Evolutionary conservation across 2,329 filamentous ascomycete genomes (phyloP).

Genomic region (Scytalidium sp.): DNA sequence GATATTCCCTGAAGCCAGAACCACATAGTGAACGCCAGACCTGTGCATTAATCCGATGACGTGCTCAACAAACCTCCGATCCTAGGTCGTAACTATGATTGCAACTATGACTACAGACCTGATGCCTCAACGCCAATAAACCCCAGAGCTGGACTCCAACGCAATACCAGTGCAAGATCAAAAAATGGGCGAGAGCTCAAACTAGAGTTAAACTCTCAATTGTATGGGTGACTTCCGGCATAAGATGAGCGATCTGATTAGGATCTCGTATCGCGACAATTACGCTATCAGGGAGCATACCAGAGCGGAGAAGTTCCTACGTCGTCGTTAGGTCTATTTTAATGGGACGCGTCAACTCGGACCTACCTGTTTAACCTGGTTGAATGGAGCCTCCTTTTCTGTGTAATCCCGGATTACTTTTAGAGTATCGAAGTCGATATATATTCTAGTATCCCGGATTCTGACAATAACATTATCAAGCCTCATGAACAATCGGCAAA

Average conservation of each 20-base stretch:
- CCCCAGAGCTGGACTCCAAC: constrained; percentile 11
- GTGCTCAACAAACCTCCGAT: no score
- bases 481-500: constrained; percentile 87
- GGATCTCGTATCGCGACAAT: constrained; percentile 76
- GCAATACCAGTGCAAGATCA: constrained; percentile 11
- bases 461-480: constrained; percentile 87
- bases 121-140: background rate
- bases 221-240: constrained; percentile 68
- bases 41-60: no score
- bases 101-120: background rate
- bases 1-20: no score
- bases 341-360: no score
- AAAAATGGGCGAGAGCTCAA: constrained; percentile 5
- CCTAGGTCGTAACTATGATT: no score
- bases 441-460: constrained; percentile 86
- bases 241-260: constrained; percentile 66
- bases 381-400: constrained; percentile 79
- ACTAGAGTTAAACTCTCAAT: constrained; percentile 46
- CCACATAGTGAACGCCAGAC: no score
- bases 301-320: constrained; percentile 48
- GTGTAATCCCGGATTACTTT: constrained; percentile 88
- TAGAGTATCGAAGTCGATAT: constrained; percentile 79
- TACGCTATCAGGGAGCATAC: constrained; percentile 64
- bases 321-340: no score
- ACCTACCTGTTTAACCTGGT: constrained; percentile 68